phyloP scores from a whole-genome alignment of 306 rosid genomes.

The Quercus engelmannii region DNA sequence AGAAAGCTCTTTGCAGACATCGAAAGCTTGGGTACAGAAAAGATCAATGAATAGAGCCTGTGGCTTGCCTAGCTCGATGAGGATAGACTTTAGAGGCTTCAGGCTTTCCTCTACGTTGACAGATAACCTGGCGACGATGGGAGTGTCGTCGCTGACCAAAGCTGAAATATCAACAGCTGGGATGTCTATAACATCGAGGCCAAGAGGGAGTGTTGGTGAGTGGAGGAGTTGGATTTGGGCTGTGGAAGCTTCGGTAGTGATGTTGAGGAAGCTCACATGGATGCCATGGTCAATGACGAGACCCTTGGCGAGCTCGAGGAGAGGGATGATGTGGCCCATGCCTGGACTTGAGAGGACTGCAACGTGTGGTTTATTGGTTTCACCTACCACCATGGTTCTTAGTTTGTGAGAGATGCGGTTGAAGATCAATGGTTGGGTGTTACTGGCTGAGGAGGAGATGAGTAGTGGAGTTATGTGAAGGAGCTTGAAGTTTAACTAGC shows the following conservation, averaged over 20 bases:
- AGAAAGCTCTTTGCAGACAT: conserved; percentile 20
- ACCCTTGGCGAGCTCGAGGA: conserved; percentile 29
- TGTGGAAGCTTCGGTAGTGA: conserved; percentile 46
- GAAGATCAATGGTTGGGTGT: background rate
- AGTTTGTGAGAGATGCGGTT: background rate
- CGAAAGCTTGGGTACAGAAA: conserved; percentile 47
- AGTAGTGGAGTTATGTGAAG: too few species aligned
- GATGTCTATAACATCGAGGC: conserved; percentile 33
- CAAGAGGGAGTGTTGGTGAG: conserved; percentile 24
- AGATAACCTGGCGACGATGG: conserved; percentile 10
- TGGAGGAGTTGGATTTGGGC: conserved; percentile 35
- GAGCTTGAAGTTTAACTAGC: too few species aligned
- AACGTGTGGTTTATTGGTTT: conserved; percentile 1
- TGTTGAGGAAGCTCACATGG: conserved; percentile 43
- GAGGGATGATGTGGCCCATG: conserved; percentile 45
- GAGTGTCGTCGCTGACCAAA: conserved; percentile 1
- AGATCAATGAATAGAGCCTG: conserved; percentile 37
- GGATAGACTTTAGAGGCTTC: conserved; percentile 17
- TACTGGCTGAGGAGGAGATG: too few species aligned
- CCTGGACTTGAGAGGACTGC: conserved; percentile 48
- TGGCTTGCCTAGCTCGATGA: conserved; percentile 13
- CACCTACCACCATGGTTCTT: background rate
- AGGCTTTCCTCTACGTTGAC: conserved; percentile 24
- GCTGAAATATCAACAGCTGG: conserved; percentile 22
- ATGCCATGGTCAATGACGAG: conserved; percentile 29